Conservation (phyloP, 352 stramenopile species). For the Phytophthora multivora region DNA sequence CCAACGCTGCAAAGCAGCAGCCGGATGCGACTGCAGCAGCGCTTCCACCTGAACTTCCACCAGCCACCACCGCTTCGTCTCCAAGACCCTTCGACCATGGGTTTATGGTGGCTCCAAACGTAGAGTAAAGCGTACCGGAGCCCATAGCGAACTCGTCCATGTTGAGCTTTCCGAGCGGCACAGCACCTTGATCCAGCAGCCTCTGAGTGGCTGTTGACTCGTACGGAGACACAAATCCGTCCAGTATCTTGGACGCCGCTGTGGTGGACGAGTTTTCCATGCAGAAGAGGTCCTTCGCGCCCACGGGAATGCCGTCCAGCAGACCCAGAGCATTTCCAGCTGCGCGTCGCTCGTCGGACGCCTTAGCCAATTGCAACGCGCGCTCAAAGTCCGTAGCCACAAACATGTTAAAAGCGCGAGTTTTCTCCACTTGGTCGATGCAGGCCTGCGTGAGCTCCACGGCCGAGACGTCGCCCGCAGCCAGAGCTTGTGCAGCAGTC, state of each 20-base stretch:
- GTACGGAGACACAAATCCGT: conserved; percentile 90
- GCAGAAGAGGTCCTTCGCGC: conserved; percentile 97
- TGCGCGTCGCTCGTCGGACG: conserved; percentile 78
- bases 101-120: conserved; percentile 88
- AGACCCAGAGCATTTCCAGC: conserved; percentile 45
- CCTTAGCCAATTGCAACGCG: conserved; percentile 68
- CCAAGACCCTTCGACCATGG: conserved; percentile 78
- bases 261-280: conserved; percentile 88
- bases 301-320: conserved; percentile 96
- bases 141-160: conserved; percentile 99
- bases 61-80: conserved; percentile 71
- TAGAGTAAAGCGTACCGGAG: conserved; percentile 92
- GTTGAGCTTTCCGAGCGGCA: conserved; percentile 96
- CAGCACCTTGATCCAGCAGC: conserved; percentile 88
- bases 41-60: conserved; percentile 95
- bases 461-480: conserved; percentile 50
- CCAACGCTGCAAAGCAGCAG: conserved; percentile 92
- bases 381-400: conserved; percentile 72
- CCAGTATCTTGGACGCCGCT: conserved; percentile 90
- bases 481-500: conserved; percentile 53
- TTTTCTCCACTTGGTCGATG: conserved; percentile 76
- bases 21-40: conserved; percentile 93
- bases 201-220: conserved; percentile 86
- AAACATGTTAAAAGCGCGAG: conserved; percentile 81
- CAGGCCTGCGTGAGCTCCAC: conserved; percentile 71